Evolutionary conservation across 2,329 filamentous ascomycete genomes (phyloP).

Genomic region (Cladorrhinum sp.): DNA sequence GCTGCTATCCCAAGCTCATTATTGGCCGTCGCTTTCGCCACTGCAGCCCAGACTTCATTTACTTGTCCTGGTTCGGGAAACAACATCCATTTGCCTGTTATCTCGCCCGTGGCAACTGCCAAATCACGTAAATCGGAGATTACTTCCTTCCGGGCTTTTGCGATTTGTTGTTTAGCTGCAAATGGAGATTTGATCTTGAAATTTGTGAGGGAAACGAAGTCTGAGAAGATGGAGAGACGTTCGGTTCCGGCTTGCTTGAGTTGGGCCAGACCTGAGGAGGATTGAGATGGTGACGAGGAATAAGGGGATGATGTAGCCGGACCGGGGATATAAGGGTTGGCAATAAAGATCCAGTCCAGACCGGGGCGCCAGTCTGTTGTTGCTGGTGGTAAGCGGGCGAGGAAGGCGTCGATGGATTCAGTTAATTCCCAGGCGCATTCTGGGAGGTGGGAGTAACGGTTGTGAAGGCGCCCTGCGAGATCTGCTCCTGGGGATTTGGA

Average conservation of each 20-base stretch:
- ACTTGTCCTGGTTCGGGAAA: constrained; percentile 57
- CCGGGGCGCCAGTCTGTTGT: constrained; percentile 48
- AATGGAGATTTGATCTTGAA: constrained; percentile 35
- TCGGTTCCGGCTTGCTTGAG: constrained; percentile 54
- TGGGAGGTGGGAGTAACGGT: constrained; percentile 54
- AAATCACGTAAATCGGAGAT: constrained; percentile 56
- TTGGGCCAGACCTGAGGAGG: constrained; percentile 36
- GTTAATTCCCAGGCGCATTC: constrained; percentile 54
- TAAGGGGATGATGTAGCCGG: constrained; percentile 31
- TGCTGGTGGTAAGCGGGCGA: constrained; percentile 65
- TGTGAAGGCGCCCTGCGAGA: constrained; percentile 43
- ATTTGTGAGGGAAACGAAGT: constrained; percentile 46
- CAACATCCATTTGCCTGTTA: constrained; percentile 78
- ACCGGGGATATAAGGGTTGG: constrained; percentile 56
- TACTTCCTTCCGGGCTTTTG: constrained; percentile 48
- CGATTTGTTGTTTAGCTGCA: constrained; percentile 45
- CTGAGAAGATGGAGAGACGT: constrained; percentile 44
- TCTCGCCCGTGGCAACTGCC: constrained; percentile 57
- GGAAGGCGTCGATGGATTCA: constrained; percentile 46
- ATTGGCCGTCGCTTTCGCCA: constrained; percentile 65
- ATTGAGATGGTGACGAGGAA: constrained; percentile 28
- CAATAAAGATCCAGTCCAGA: constrained; percentile 71
- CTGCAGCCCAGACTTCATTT: constrained; percentile 60
- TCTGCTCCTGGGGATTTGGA: background rate
- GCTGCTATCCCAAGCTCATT: constrained; percentile 69